Conservation (phyloP, 1,284 basidiomycete species). For the Phaffia rhodozyma region DNA sequence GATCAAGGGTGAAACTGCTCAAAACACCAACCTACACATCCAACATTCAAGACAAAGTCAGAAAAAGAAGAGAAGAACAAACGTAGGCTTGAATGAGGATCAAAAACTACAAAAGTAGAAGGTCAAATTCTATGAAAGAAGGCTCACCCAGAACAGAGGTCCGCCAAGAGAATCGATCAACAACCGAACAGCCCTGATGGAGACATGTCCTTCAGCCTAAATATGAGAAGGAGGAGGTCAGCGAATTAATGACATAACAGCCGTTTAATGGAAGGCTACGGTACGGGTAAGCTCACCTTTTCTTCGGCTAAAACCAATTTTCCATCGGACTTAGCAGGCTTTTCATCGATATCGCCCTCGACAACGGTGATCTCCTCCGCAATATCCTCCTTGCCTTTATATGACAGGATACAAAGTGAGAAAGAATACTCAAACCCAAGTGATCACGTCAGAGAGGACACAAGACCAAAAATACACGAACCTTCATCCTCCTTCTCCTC, state of each 20-base stretch:
- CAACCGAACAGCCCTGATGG: constrained; percentile 35
- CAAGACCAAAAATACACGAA: constrained; percentile 14
- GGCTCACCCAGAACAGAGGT: constrained; percentile 32
- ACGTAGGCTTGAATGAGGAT: neutral
- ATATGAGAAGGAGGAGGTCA: too few species aligned
- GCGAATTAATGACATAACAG: too few species aligned
- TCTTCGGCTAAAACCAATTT: constrained; percentile 51
- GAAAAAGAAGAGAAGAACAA: constrained; percentile 8
- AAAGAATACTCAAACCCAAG: constrained; percentile 25
- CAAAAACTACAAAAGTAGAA: too few species aligned
- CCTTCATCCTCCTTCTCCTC: constrained; percentile 21
- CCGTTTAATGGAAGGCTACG: too few species aligned
- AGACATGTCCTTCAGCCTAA: constrained; percentile 43
- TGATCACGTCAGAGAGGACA: constrained; percentile 21
- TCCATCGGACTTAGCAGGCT: constrained; percentile 32
- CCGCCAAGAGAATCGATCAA: constrained; percentile 36
- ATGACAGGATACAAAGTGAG: constrained; percentile 28
- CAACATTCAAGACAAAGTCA: neutral
- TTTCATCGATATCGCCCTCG: constrained; percentile 14
- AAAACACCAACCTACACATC: constrained; percentile 26
- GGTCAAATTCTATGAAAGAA: neutral
- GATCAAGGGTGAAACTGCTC: constrained; percentile 25
- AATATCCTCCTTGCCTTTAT: constrained; percentile 24
- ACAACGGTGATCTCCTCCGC: constrained; percentile 11
- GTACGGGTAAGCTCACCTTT: constrained; percentile 25